Base-by-base conservation (phyloP, 2,329 filamentous ascomycete species). In the Neocatenulostroma microsporum region DNA sequence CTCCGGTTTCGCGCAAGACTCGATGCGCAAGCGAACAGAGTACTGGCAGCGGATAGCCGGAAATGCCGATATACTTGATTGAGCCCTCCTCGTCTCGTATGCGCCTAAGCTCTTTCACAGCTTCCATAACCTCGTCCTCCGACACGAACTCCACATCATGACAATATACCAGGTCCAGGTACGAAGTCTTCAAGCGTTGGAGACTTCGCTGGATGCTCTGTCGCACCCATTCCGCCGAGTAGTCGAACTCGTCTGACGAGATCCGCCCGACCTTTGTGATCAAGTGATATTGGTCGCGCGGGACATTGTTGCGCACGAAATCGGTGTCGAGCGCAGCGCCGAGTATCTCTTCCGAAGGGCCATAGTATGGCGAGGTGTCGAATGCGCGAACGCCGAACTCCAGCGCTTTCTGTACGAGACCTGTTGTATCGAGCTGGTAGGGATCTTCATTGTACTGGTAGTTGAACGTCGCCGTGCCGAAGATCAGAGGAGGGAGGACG, bases 321-420 rank as follows among this genome's bases (percentile, higher is more conserved):
- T 79, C 75, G 31, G 74, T 70, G 53, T 78, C 63, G 29, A 74
- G 62, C 33, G 70, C 64, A 15, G 62, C 60, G 36, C 76, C 86
- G 19, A 94, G 75, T 20, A 94, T 75, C 41, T 74, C 63, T 60
- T 94, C 86, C 1, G 85, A 85, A 1, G 86, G 86, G 0, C 86
- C 86, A 62, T 94, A 94, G 73, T 94, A 94, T 0, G 86, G 84
- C 2, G 83, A 89, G 0, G 86, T 93, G 62, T 94, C 86, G 62
- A 94, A 91, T 45, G 80, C 84, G 47, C 70, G 70, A 45, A 91
- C 70, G 47, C 82, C 81, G 24, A 79, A 73, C 36, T 78, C 69
- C 36, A 93, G 74, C 4, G 85, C 83, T 42, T 74, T 74, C 14
- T 76, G 69, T 36, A 93, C 75, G 37, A 93, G 82, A 31, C 75